phyloP scores from a whole-genome alignment of 2,329 filamentous ascomycete species.

The Ascochyta pisi region DNA sequence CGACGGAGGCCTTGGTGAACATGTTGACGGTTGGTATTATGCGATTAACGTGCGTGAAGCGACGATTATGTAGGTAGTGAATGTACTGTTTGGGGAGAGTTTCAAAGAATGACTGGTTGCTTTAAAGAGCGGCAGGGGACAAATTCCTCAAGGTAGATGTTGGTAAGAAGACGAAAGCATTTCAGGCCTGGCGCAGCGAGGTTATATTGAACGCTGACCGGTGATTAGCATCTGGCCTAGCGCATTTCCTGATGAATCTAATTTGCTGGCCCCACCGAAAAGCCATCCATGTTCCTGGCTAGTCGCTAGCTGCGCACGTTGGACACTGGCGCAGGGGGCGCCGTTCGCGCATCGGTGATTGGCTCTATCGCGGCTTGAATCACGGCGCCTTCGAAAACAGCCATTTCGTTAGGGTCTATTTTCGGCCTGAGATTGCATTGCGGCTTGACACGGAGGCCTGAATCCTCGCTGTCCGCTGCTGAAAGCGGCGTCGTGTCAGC shows the following conservation, averaged over 20 bases:
- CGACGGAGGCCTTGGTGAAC: conserved; percentile 49
- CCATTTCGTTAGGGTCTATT: background rate
- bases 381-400: background rate
- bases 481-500: conserved; percentile 7
- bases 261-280: conserved; percentile 2
- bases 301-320: background rate
- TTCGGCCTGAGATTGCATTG: conserved; percentile 7
- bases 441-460: conserved; percentile 9
- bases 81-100: conserved; percentile 15
- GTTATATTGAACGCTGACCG: conserved; percentile 32
- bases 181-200: conserved; percentile 10
- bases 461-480: conserved; percentile 2
- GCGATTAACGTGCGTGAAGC: conserved; percentile 35
- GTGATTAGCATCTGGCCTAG: background rate
- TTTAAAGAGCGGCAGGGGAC: conserved; percentile 40
- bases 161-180: conserved; percentile 11
- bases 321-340: background rate
- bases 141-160: conserved; percentile 29
- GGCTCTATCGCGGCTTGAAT: background rate
- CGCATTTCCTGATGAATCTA: background rate
- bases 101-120: conserved; percentile 29
- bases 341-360: background rate
- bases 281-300: background rate
- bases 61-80: conserved; percentile 24
- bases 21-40: conserved; percentile 40